Evolutionary conservation across 2,329 filamentous ascomycete species (phyloP), one percentile per base, ranked within the genome.

Genomic region (Rhynchosporium graminicola): DNA sequence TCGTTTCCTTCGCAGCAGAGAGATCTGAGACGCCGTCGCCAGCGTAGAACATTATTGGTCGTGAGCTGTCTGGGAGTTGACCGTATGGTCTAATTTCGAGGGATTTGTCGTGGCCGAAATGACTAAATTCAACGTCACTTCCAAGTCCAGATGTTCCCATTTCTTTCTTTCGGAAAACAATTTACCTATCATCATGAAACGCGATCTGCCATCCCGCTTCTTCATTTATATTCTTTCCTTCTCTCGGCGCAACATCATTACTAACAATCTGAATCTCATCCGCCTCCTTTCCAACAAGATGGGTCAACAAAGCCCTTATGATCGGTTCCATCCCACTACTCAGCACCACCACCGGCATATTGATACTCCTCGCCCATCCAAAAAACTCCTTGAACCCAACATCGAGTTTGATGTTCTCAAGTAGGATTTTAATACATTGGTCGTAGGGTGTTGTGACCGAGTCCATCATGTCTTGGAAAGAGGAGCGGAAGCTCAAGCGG

Each of bases 21-120:
- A 98, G 81, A 74, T 98, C 94, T 2, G 91, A 96, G 4, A 97
- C 92, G 55, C 94, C 94, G 71, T 98, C 94, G 63, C 95, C 95
- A 38, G 95, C 94, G 73, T 99, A 99, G 76, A 98, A 92, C 78
- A 98, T 85, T 45, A 86, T 87, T 2, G 95, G 95, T 47, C 92
- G 83, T 72, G 89, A 77, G 38, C 80, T 76, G 13, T 80, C 80
- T 0, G 91, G 87, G 48, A 96, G 81, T 31, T 86, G 81, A 2
- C 89, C 88, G 77, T 98, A 98, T 57, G 92, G 92, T 68, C 91
- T 87, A 72, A 99, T 92, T 74, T 95, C 91, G 59, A 94, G 81
- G 31, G 89, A 93, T 84, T 99, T 99, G 82, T 99, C 94, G 75
- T 99, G 95, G n/a, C 95, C 95, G 72, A 96, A 96, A 63, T 87